Evolutionary conservation across 345 rosid species (phyloP).

Genomic region (Nasturtium officinale): DNA sequence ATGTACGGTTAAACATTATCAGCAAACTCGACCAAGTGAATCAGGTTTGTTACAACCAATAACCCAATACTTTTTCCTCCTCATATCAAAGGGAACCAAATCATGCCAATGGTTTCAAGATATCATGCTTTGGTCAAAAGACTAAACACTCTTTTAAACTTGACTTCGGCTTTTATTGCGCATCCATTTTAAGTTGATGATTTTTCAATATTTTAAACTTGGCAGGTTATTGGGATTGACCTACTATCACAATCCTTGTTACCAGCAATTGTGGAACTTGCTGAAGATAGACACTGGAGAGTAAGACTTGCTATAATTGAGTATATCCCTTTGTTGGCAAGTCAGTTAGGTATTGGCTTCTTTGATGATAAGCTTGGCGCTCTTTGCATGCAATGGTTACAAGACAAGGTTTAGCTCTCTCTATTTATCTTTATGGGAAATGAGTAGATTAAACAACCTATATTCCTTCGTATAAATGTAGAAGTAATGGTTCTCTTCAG

Average conservation of each 20-base stretch:
- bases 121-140: too few relatives aligned
- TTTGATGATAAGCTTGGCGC: constrained; percentile 92
- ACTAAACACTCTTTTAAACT: too few relatives aligned
- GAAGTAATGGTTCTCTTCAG: constrained; percentile 39
- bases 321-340: constrained; percentile 89
- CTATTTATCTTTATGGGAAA: background rate
- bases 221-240: constrained; percentile 95
- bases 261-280: constrained; percentile 97
- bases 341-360: constrained; percentile 92
- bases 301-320: constrained; percentile 95
- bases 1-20: constrained; percentile 95
- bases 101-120: too few relatives aligned
- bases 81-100: too few relatives aligned
- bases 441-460: background rate
- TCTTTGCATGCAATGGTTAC: constrained; percentile 97
- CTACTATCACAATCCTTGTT: constrained; percentile 84
- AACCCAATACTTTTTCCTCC: too few relatives aligned
- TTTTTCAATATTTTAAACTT: background rate
- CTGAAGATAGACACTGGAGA: constrained; percentile 98
- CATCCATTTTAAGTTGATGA: background rate
- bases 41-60: constrained; percentile 69
- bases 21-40: constrained; percentile 99
- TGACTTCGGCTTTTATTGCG: background rate
- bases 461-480: background rate
- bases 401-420: constrained; percentile 71